phyloP scores from a whole-genome alignment of 2,329 filamentous ascomycete genomes.

The Phialophora tarda region DNA sequence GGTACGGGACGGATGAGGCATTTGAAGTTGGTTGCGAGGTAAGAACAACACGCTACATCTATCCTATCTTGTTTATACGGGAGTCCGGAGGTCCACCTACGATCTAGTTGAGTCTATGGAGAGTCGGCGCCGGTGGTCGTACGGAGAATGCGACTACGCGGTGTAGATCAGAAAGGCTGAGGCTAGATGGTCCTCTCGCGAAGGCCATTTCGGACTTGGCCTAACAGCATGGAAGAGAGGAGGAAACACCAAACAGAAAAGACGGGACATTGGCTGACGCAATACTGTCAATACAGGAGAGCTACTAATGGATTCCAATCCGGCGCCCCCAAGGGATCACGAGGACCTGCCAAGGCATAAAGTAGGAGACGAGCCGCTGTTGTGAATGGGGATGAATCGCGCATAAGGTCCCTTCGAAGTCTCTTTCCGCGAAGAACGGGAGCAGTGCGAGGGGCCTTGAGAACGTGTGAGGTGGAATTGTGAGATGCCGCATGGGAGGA shows the following conservation, averaged over 20 bases:
- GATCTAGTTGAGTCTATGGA: not conserved
- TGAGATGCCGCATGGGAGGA: not conserved
- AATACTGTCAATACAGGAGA: slow-evolving; percentile 52
- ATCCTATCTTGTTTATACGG: not conserved
- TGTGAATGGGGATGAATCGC: not conserved
- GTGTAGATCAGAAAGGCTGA: not conserved
- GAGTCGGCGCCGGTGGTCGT: not conserved
- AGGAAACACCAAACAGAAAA: not conserved
- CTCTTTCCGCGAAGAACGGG: not conserved
- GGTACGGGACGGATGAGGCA: slow-evolving; percentile 95
- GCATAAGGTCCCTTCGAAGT: not conserved
- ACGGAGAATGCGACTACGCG: not conserved
- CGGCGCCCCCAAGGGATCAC: slow-evolving; percentile 81
- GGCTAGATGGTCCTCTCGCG: not conserved
- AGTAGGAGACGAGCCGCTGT: slow-evolving; percentile 22
- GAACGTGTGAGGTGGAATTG: not conserved
- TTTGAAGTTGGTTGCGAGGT: slow-evolving; percentile 85
- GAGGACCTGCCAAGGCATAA: slow-evolving; percentile 63
- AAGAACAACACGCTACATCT: slow-evolving; percentile 19
- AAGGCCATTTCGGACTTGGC: not conserved
- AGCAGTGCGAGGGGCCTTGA: not conserved
- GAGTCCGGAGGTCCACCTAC: not conserved
- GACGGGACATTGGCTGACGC: not conserved
- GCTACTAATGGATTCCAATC: slow-evolving; percentile 99
- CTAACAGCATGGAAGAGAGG: not conserved